Evolutionary conservation across 768 basidiomycete genomes (phyloP), one percentile per base, ranked within the genome.

Genomic region (Lactifluus rugatus): DNA sequence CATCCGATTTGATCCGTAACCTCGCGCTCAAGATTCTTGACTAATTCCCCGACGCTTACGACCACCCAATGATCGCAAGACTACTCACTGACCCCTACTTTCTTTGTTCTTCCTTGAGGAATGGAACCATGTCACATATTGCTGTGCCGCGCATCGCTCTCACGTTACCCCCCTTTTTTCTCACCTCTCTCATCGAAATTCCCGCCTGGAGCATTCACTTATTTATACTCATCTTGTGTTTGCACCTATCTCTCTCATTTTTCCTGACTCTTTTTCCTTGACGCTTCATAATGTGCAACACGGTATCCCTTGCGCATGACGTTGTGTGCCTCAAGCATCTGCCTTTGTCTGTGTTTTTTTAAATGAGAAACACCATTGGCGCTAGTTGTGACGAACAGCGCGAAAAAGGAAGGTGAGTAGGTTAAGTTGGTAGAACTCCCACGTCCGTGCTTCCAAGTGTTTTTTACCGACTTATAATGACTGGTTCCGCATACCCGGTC

Each of bases 1-100:
- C 55, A 62, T 64, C 51, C 50, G 54, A 52, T 64, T 64, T 52
- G 57, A 63, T 44, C 51, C 57, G 37, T 54, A 45, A 55, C 51
- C 44, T 41, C 31, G 37, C 32, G 32, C 50, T 31, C n/a, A 54
- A 50, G 23, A 36, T 48, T 49, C 46, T 25, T 39, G 47, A 50
- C 54, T 48, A 45, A 62, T 49, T 50, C 49, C 37, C 51, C 26
- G 52, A 62, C 41, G 32, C 45, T 54, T 52, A 62, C 28, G 49
- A 50, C 54, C 53, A 32, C 36, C 26, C 42, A 41, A 60, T 47
- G 59, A 60, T 56, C 14, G 34, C 59, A 60, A 56, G 54, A 60
- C 37, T 51, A 60, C 31, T 47, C 49, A 25, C 54, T 45, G 32
- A 32, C n/a, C 42, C 58, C 26, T 46, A 46, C 26, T 50, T 36